Percentiles rank a stretch among this genome's conserved stretches.
These are phyloP conservation scores for Termitomyces sp. DNA, from an alignment of 768 basidiomycete species.

Conservation along the genomic window DNA sequence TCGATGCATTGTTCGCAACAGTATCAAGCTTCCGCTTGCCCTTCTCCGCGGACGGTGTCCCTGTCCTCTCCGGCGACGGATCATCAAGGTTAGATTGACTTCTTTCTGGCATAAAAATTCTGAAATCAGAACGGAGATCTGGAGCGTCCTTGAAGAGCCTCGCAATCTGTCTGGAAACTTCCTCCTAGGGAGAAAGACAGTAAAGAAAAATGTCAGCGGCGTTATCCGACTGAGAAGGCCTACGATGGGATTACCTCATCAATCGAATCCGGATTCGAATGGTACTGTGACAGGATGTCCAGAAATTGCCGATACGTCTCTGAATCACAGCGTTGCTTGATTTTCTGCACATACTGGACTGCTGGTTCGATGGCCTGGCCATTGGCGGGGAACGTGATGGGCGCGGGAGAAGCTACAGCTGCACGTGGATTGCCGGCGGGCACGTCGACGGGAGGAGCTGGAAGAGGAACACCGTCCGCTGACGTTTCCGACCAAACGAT, in stretches of 20 bases:
- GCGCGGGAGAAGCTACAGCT: slow-evolving; percentile 28
- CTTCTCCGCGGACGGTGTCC: slow-evolving; percentile 31
- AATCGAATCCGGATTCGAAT: slow-evolving; percentile 53
- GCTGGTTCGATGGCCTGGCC: slow-evolving; percentile 65
- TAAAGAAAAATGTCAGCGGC: slow-evolving; percentile 6
- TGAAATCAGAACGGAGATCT: slow-evolving; percentile 69
- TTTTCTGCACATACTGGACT: slow-evolving; percentile 93
- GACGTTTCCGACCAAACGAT: slow-evolving; percentile 31
- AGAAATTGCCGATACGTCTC: slow-evolving; percentile 81
- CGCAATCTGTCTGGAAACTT: slow-evolving; percentile 65
- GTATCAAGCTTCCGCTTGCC: slow-evolving; percentile 38
- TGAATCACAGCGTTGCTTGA: slow-evolving; percentile 89
- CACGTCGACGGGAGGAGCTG: neutral
- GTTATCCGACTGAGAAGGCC: slow-evolving; percentile 7
- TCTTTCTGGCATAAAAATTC: slow-evolving; percentile 68
- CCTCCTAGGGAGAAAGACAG: slow-evolving; percentile 35
- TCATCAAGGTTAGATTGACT: slow-evolving; percentile 48
- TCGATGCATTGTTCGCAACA: slow-evolving; percentile 25
- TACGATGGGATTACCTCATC: slow-evolving; percentile 42
- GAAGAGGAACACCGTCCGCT: slow-evolving; percentile 14
- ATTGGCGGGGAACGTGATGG: slow-evolving; percentile 28
- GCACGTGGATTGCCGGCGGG: neutral
- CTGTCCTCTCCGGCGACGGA: slow-evolving; percentile 24
- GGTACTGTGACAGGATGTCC: slow-evolving; percentile 65
- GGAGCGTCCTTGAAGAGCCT: slow-evolving; percentile 71